Conservation (phyloP, 2,329 filamentous ascomycete species). For the Chaetomiaceae sp. region DNA sequence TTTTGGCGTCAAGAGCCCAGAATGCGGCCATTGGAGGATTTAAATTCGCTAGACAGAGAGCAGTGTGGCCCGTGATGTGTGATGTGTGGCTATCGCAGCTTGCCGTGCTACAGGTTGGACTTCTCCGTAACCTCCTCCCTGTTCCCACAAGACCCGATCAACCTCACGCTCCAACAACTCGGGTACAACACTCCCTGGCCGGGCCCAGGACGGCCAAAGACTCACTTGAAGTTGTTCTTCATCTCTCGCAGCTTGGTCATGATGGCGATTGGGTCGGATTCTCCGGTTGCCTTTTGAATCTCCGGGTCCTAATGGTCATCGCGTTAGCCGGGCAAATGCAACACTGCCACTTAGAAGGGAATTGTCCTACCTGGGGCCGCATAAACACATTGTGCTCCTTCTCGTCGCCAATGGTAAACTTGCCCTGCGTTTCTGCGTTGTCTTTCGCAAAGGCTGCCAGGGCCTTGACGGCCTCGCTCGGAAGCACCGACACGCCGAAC, state of each 20-base stretch:
- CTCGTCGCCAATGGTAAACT: slow-evolving; percentile 95
- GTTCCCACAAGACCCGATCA: slow-evolving; percentile 5
- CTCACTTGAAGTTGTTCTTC: slow-evolving; percentile 75
- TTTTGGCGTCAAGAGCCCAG: background rate
- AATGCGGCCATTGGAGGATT: too few species aligned
- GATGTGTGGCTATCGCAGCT: background rate
- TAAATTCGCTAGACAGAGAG: too few species aligned
- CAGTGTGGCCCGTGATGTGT: too few species aligned
- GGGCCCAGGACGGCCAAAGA: slow-evolving; percentile 18
- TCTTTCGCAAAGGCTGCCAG: slow-evolving; percentile 70
- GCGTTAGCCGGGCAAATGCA: slow-evolving; percentile 11
- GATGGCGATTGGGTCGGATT: slow-evolving; percentile 74
- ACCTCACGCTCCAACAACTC: background rate
- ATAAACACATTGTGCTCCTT: slow-evolving; percentile 98
- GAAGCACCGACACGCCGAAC: slow-evolving; percentile 72
- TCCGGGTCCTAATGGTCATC: slow-evolving; percentile 63
- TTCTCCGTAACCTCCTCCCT: slow-evolving; percentile 16
- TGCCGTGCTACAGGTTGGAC: slow-evolving; percentile 8
- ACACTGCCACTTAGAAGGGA: background rate
- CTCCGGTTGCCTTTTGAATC: slow-evolving; percentile 78
- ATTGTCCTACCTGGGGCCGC: slow-evolving; percentile 64
- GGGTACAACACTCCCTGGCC: background rate
- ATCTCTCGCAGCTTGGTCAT: slow-evolving; percentile 83
- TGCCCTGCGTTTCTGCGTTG: slow-evolving; percentile 86
- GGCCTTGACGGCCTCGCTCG: slow-evolving; percentile 70